These are phyloP conservation scores for Suillus spraguei DNA, from an alignment of 768 basidiomycete genomes.

Conservation along the genomic window DNA sequence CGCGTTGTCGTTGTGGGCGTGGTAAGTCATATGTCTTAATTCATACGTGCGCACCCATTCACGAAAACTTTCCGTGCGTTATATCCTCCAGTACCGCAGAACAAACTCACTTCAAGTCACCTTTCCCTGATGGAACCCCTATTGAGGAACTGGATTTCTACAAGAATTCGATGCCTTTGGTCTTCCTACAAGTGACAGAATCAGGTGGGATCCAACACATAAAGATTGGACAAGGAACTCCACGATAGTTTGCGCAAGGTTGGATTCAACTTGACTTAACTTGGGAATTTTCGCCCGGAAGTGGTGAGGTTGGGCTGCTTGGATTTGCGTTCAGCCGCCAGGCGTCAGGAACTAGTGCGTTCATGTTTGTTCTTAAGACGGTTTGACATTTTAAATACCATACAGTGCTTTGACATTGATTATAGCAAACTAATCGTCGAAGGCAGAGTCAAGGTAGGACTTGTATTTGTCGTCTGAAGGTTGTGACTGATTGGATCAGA, in stretches of 20 bases:
- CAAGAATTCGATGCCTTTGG: background rate
- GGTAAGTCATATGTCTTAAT: background rate
- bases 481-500: slow-evolving; percentile 17
- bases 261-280: slow-evolving; percentile 7
- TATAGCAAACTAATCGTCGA: background rate
- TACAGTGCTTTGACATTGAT: slow-evolving; percentile 16
- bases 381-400: background rate
- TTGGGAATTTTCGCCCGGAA: background rate
- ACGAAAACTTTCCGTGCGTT: background rate
- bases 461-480: background rate
- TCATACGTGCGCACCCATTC: background rate
- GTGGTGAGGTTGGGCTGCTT: background rate
- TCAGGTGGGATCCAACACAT: background rate
- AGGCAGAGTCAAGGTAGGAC: slow-evolving; percentile 1
- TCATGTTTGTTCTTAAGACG: background rate
- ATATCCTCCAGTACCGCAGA: background rate
- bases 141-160: background rate
- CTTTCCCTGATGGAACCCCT: background rate
- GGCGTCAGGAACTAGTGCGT: slow-evolving; percentile 1
- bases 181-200: background rate
- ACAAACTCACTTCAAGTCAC: background rate
- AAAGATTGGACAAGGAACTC: slow-evolving; percentile 3
- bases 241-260: background rate
- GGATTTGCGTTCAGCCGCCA: background rate
- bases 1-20: slow-evolving; percentile 59